A percentile compares a stretch with the other conserved stretches of the same genome.
Evolutionary conservation across 345 rosid species (phyloP).

Genomic region (Aquilaria malaccensis): DNA sequence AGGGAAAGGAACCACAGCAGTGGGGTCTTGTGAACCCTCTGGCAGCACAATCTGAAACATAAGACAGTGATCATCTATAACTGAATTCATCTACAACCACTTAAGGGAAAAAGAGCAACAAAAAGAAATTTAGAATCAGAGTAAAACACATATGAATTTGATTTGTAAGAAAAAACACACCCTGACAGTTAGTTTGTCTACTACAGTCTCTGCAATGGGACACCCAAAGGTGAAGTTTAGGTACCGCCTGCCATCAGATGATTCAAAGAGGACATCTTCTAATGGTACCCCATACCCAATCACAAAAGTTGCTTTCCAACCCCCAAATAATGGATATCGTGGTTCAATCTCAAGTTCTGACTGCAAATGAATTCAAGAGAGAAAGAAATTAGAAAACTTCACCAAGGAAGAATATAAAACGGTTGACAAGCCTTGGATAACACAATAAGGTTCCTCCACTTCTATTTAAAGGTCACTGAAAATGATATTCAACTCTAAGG

Average conservation of each 20-base stretch:
- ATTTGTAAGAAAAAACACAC: constrained; percentile 35
- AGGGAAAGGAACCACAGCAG: constrained; percentile 71
- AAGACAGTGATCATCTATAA: constrained; percentile 19
- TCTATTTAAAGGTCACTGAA: too few relatives aligned
- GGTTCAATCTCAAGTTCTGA: constrained; percentile 97
- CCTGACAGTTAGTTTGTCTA: constrained; percentile 81
- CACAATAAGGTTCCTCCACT: too few relatives aligned
- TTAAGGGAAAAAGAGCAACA: constrained; percentile 7
- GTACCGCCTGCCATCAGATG: constrained; percentile 81
- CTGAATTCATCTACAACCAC: constrained; percentile 5
- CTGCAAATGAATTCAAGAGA: constrained; percentile 33
- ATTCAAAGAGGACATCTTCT: constrained; percentile 86
- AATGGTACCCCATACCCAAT: constrained; percentile 88
- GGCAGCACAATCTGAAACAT: constrained; percentile 81
- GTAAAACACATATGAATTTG: constrained; percentile 3
- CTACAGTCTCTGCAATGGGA: constrained; percentile 78
- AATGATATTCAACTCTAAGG: too few relatives aligned
- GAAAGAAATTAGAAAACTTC: too few relatives aligned
- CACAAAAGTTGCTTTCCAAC: constrained; percentile 93
- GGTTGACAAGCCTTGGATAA: too few relatives aligned
- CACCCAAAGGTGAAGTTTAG: constrained; percentile 96
- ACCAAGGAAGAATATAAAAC: too few relatives aligned
- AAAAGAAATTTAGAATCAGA: background rate
- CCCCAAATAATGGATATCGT: constrained; percentile 95
- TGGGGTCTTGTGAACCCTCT: constrained; percentile 92